Evolutionary conservation across 306 rosid species (phyloP), one percentile per base, ranked within the genome.

Genomic region (Abrus precatorius): DNA sequence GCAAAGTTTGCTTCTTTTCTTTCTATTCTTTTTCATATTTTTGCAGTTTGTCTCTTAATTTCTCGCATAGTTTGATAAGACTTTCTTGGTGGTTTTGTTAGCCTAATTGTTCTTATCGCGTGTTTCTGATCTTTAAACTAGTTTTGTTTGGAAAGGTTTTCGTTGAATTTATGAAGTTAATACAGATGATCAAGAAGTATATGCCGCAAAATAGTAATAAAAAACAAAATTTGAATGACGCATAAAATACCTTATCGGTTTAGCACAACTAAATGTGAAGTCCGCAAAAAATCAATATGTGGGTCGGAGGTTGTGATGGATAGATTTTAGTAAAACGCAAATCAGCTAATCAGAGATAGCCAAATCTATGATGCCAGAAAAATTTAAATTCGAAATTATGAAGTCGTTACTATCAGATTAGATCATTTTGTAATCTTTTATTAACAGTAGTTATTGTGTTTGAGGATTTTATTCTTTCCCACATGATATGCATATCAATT

Each of bases 1-100:
- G 85, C 85, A 56, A 47, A 74, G 33, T 45, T 74, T 66, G 43
- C 13, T 74, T 69, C 70, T 45, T 56, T 36, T 47, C 64, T 34
- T 67, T 65, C 29, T 20, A 20, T 52, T 56, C 1, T 41, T 47
- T 33, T 40, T 29, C 6, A 36, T 29, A 33, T 47, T 77, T 9
- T 41, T 7, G 7, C 11, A 32, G 32, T 9, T 48, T 57, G 30
- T 74, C 33, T 7, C 20, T 20, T 20, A 20, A 20, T 20, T 20
- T 20, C 20, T 20, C 20, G 20, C 20, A 20, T 20, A 20, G 20
- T 20, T 20, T 20, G 20, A 20, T 20, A 20, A 20, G 20, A 20
- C 20, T 20, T 20, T 20, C 20, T 20, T 68, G 13, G 38, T 77
- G 47, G 27, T 40, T 7, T 45, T 47, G 76, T 56, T 56, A 34